A percentile compares a stretch with the other conserved stretches of the same genome.
phyloP scores from a whole-genome alignment of 257 asterid genomes.

The Ophiorrhiza pumila region DNA sequence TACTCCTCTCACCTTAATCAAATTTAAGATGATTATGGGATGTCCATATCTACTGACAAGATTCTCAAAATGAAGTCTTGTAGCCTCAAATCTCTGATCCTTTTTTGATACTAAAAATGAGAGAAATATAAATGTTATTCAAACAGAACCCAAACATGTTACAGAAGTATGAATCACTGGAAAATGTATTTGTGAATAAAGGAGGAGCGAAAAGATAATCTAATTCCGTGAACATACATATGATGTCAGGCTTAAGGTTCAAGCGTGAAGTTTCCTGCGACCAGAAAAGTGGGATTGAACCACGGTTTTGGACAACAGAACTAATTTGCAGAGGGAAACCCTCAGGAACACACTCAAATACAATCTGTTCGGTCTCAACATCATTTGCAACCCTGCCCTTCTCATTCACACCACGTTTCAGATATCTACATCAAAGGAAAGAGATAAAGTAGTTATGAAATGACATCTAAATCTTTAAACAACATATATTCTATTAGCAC shows the following conservation, averaged over 20 bases:
- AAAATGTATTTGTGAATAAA: background rate
- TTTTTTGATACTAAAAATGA: conserved; percentile 73
- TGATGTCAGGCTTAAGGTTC: conserved; percentile 87
- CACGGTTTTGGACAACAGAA: conserved; percentile 96
- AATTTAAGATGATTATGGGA: conserved; percentile 84
- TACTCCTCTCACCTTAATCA: conserved; percentile 71
- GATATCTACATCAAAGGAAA: conserved; percentile 53
- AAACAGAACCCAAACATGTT: background rate
- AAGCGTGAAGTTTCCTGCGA: conserved; percentile 95
- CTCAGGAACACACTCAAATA: conserved; percentile 73
- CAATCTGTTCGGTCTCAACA: conserved; percentile 92
- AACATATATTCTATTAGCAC: background rate
- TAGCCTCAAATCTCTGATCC: conserved; percentile 84
- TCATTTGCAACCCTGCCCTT: conserved; percentile 94
- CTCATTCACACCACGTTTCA: conserved; percentile 92
- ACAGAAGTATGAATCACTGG: background rate
- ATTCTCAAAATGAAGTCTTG: conserved; percentile 88
- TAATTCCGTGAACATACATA: conserved; percentile 50
- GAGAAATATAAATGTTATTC: conserved; percentile 15
- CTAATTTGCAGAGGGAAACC: conserved; percentile 69
- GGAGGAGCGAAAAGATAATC: conserved; percentile 1
- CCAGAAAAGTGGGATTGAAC: conserved; percentile 98
- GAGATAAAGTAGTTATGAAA: conserved; percentile 14
- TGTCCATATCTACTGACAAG: conserved; percentile 87
- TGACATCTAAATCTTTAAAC: background rate